Conservation (phyloP, 768 basidiomycete species). For the Kwoniella newhampshirensis region DNA sequence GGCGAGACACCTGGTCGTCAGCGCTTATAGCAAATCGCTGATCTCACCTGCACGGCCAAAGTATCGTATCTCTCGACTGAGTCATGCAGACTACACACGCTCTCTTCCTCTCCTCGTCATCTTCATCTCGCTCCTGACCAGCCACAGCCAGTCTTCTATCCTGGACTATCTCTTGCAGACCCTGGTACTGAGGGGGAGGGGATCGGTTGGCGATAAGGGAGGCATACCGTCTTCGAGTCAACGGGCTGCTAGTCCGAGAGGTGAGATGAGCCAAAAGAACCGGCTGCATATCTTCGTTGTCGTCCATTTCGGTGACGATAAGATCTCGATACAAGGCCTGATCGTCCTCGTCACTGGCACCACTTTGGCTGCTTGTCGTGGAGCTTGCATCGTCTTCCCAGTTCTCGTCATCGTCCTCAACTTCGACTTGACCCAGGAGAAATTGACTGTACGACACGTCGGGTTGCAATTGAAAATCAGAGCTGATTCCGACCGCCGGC, state of each 20-base stretch:
- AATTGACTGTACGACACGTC: conserved; percentile 23
- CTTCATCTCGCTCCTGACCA: conserved; percentile 12
- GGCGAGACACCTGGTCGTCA: conserved; percentile 33
- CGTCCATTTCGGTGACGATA: conserved; percentile 6
- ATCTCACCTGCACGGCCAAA: conserved; percentile 46
- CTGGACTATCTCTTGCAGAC: conserved; percentile 18
- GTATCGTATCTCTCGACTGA: conserved; percentile 44
- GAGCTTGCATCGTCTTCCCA: conserved; percentile 34
- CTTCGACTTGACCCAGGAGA: conserved; percentile 34
- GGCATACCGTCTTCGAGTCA: conserved; percentile 41
- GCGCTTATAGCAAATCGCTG: not conserved
- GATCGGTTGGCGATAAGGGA: conserved; percentile 29
- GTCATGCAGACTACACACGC: conserved; percentile 47
- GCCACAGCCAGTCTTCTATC: conserved; percentile 22
- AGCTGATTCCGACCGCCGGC: conserved; percentile 8
- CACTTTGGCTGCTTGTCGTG: conserved; percentile 7
- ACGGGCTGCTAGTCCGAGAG: conserved; percentile 24
- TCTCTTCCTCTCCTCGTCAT: conserved; percentile 40
- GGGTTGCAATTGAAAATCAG: conserved; percentile 10
- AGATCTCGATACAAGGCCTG: conserved; percentile 33
- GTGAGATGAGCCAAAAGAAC: conserved; percentile 48
- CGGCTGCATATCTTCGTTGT: conserved; percentile 35
- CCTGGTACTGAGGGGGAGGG: conserved; percentile 6
- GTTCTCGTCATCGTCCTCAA: conserved; percentile 44
- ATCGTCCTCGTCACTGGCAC: conserved; percentile 16